These are phyloP conservation scores for Hysterium pulicare DNA, from an alignment of 2,329 filamentous ascomycete genomes.

Conservation along the genomic window DNA sequence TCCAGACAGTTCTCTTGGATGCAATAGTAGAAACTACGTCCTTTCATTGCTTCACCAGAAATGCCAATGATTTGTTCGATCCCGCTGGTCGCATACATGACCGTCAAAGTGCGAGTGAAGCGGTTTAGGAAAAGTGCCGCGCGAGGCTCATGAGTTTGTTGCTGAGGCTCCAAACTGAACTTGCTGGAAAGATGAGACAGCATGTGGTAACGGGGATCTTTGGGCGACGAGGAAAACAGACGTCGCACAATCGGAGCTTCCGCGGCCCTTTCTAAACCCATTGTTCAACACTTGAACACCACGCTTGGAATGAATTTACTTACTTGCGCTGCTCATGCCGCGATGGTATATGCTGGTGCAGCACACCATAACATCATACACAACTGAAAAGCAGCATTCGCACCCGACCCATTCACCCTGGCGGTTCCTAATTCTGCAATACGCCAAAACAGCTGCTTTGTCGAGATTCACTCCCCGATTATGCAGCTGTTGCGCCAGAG, in stretches of 20 bases:
- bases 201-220: conserved; percentile 87
- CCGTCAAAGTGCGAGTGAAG: conserved; percentile 75
- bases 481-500: conserved; percentile 70
- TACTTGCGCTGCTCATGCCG: conserved; percentile 70
- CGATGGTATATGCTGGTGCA: conserved; percentile 75
- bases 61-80: conserved; percentile 74
- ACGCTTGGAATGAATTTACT: conserved; percentile 34
- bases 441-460: conserved; percentile 80
- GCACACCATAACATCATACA: conserved; percentile 82
- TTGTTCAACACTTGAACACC: neutral
- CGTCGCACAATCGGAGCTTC: conserved; percentile 76
- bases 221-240: conserved; percentile 75
- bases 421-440: conserved; percentile 67
- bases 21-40: conserved; percentile 83
- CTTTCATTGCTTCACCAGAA: conserved; percentile 63
- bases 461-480: conserved; percentile 71
- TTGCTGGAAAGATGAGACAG: conserved; percentile 79
- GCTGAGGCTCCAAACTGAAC: conserved; percentile 58
- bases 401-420: conserved; percentile 72
- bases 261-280: conserved; percentile 63
- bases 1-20: conserved; percentile 74
- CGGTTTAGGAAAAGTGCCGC: conserved; percentile 83
- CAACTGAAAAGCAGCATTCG: conserved; percentile 86
- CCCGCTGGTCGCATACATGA: conserved; percentile 83
- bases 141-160: conserved; percentile 68